Base-by-base conservation (phyloP, 257 asterid genomes). In the Cordia subcordata region DNA sequence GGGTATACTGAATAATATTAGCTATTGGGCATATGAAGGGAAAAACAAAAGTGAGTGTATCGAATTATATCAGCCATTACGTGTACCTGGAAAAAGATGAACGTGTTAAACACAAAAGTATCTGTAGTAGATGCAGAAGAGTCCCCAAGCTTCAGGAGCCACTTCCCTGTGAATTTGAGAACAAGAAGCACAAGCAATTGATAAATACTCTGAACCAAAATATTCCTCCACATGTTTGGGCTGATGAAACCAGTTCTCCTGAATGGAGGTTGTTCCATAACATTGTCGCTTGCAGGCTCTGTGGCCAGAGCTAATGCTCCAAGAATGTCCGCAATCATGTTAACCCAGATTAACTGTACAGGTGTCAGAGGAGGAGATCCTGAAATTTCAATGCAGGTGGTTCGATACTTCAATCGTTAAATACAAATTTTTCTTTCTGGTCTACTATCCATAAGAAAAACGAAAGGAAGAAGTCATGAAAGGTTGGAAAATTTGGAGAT, bases 281-380 rank as follows among this genome's bases (percentile, higher is more conserved):
- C 84, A 66, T 88, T 90, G 0, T 86, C 96, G 37, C 82, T 78
- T 64, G 99, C 94, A 15, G 93, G 96, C 73, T 88, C 96, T 11
- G 96, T 92, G 60, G 96, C 99, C 21, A 92, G 82, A 45, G 99
- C 99, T 49, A 92, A 85, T 68, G 99, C 96, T 46, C 96, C 96
- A 60, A 92, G 71, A 52, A 96, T 88, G 77, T 92, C 96, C 96
- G 88, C 88, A 27, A 92, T 92, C 66, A 92, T 80, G 88, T 92
- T 92, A 68, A 92, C 96, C 95, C 99, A 92, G 1, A 92, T 90
- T 82, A 92, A 72, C 73, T 92, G 99, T 42, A 92, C 96, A 8
- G 94, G 93, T 5, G 96, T 85, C 57, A 92, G 93, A 53, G 96
- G 99, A 58, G 96, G 96, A n/a, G 99, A 82, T 61, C 98, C 96